Base-by-base conservation (phyloP, 2,329 filamentous ascomycete genomes). In the Alternaria conjuncta region DNA sequence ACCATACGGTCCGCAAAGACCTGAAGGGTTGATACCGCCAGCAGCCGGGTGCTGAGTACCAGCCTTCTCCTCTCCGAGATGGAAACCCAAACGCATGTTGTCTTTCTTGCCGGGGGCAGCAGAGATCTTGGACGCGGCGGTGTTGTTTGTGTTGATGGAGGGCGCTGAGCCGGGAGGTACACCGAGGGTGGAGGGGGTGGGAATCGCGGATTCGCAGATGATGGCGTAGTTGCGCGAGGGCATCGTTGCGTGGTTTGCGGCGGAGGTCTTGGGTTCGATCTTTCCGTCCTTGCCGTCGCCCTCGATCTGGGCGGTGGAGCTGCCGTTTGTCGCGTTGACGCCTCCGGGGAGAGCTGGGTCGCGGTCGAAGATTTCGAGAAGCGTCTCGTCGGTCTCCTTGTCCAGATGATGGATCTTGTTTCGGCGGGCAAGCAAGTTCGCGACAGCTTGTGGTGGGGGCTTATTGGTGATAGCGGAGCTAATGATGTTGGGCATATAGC, bases 221-320 rank as follows among this genome's bases (percentile, higher is more conserved):
- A 87, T 87, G 61, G 88, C 88, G 74, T 87, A 90, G 77, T 90
- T 90, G 57, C 88, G 83, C 55, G 85, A 87, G 1, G 88, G 88
- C 88, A 97, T 97, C 11, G 94, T 97, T 65, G 93, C 92, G 67
- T 92, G 87, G 80, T 97, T 97, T 75, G 86, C 90, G 46, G 83
- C 83, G 1, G 89, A 87, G 5, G 91, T 92, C 82, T 94, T 90
- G 57, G 74, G 73, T 30, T 73, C 73, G 8, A 75, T 64, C 54
- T 74, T 74, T 21, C 57, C 63, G 6, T 72, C 72, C 25, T 79
- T 75, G 49, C 67, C 75, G 20, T 67, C 63, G 44, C 64, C 63
- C 13, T 67, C 67, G 8, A 57, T 28, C 6, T 69, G 60, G 5
- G 61, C 45, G 23, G 69, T 77, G 32, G 70, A 73, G 21, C 63